Percentiles rank a stretch among this genome's conserved stretches.
phyloP scores from a whole-genome alignment of 768 basidiomycete genomes.

The Suillus cothurnatus region DNA sequence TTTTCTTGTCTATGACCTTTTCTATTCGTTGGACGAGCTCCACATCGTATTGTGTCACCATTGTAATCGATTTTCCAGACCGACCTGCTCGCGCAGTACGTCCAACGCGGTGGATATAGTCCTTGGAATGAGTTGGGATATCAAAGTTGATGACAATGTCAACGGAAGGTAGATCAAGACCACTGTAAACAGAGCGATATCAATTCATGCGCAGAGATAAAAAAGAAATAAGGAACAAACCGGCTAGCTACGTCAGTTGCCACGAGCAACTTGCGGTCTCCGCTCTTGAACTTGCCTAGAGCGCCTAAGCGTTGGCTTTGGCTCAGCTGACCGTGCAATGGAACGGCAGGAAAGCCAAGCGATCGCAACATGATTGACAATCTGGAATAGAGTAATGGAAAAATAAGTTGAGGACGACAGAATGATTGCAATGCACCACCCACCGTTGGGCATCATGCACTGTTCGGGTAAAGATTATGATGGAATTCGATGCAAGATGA shows the following conservation, averaged over 20 bases:
- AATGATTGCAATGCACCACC: constrained; percentile 17
- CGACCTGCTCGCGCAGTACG: constrained; percentile 98
- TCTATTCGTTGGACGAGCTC: constrained; percentile 96
- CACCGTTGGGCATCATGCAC: constrained; percentile 90
- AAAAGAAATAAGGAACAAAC: constrained; percentile 40
- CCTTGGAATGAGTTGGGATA: constrained; percentile 96
- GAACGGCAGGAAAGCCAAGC: constrained; percentile 92
- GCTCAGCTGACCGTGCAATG: constrained; percentile 91
- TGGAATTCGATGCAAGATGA: constrained; percentile 86
- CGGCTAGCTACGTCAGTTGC: constrained; percentile 97
- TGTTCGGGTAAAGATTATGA: constrained; percentile 96
- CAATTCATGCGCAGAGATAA: background rate
- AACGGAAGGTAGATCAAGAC: constrained; percentile 94
- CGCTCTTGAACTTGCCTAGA: constrained; percentile 93
- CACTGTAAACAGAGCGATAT: constrained; percentile 44
- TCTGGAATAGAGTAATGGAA: constrained; percentile 38
- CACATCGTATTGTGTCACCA: constrained; percentile 98
- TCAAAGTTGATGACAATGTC: constrained; percentile 98
- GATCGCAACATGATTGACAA: constrained; percentile 87
- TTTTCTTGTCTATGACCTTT: constrained; percentile 86
- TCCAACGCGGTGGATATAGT: constrained; percentile 98
- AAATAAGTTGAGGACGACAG: background rate
- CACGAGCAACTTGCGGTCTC: constrained; percentile 87
- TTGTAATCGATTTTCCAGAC: constrained; percentile 94
- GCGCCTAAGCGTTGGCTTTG: constrained; percentile 94